These are phyloP conservation scores for Gonapodya sp. DNA, from an alignment of 192 early-diverging fungal genomes.

Conservation along the genomic window DNA sequence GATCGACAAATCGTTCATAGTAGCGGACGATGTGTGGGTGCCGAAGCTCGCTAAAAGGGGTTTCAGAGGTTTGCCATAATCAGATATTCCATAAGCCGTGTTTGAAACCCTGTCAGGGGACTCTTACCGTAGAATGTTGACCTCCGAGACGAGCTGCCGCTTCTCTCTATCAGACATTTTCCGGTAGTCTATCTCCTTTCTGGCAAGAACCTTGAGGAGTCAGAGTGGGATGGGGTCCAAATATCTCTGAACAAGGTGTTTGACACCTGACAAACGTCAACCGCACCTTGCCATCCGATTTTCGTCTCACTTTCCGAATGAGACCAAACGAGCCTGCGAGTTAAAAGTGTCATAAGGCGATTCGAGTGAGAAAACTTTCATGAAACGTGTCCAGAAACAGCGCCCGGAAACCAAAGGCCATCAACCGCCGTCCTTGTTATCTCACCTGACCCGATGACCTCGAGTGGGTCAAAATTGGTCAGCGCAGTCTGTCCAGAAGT, in stretches of 20 bases:
- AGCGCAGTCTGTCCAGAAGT: background rate
- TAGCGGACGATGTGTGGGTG: slow-evolving; percentile 39
- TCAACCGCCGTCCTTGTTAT: too few relatives aligned
- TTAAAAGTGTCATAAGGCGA: background rate
- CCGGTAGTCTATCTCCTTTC: slow-evolving; percentile 72
- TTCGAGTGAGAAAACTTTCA: background rate
- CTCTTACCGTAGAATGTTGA: slow-evolving; percentile 9
- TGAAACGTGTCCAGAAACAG: background rate
- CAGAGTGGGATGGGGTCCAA: background rate
- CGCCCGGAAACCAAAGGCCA: background rate
- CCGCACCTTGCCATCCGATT: slow-evolving; percentile 51
- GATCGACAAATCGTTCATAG: slow-evolving; percentile 57
- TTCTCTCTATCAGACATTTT: slow-evolving; percentile 66
- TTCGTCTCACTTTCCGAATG: slow-evolving; percentile 57
- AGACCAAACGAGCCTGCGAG: slow-evolving; percentile 53
- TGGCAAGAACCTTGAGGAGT: slow-evolving; percentile 43
- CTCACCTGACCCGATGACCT: slow-evolving; percentile 44
- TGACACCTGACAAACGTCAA: background rate
- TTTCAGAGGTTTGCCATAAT: too few relatives aligned
- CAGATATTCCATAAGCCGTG: background rate
- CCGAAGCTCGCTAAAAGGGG: slow-evolving; percentile 1
- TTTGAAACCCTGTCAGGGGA: background rate
- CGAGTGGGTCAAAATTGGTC: slow-evolving; percentile 46
- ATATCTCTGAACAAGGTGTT: background rate
- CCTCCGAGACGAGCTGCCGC: slow-evolving; percentile 58